Base-by-base conservation (phyloP, 495 filamentous ascomycete genomes). In the Cercophora samala region DNA sequence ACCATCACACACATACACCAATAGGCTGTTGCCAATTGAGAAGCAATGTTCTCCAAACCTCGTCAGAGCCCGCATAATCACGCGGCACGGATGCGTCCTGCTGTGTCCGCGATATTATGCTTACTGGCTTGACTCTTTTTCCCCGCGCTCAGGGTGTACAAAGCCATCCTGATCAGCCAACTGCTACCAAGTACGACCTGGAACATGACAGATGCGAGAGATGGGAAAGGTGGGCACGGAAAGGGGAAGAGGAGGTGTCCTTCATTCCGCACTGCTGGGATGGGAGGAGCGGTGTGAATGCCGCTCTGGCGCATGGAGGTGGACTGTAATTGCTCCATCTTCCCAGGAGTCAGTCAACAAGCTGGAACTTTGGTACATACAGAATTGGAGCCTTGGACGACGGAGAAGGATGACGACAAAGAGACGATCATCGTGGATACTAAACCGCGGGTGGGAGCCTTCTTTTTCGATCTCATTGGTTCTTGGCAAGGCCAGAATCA, bases 251-350 rank as follows among this genome's bases (percentile, higher is more conserved):
- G 37, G 37, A 46, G 37, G 37, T 17, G 37, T 46, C 29, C 29
- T 32, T 32, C 29, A 32, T 32, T 46, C 37, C 37, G 37, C 2
- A 0, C 37, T 46, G n/a, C 9, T 46, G 6, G 37, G 37, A 18
- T 46, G 37, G 37, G 37, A 67, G 26, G 23, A 67, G 65, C 65
- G 60, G 65, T 67, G 65, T 67, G 37, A 8, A 24, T 64, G 51
- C 60, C 60, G 65, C 60, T 63, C 26, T 37, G 17, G 18, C 9
- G 53, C 18, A 59, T 60, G 65, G 32, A 63, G 60, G 60, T 32
- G 26, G 29, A 25, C 4, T 56, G 52, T 55, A 5, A n/a, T 22
- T 18, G 52, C 52, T 55, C 52, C n/a, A n/a, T n/a, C 52, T 55
- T 22, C 52, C 17, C 18, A n/a, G 8, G 29, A 32, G 4, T 32